These are phyloP conservation scores for Adansonia madagascariensis DNA, from an alignment of 441 rosid genomes.

Conservation along the genomic window DNA sequence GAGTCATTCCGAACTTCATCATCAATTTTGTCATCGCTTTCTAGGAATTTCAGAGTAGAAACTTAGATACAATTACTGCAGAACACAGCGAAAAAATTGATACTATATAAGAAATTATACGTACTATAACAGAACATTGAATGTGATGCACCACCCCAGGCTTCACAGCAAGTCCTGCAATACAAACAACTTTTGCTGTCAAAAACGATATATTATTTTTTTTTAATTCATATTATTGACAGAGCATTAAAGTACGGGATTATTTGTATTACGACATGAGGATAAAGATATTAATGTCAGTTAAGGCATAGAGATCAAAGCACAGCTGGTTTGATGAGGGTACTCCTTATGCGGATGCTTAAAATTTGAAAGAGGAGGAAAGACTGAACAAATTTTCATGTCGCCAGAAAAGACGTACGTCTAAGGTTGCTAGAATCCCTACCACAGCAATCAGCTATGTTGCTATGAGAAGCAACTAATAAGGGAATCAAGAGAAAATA, in stretches of 20 bases:
- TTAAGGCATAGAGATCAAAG: not conserved
- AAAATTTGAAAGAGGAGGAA: not conserved
- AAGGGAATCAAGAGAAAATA: not conserved
- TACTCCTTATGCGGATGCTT: not conserved
- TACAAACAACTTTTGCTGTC: constrained; percentile 24
- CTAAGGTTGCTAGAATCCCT: constrained; percentile 1
- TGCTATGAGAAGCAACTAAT: not conserved
- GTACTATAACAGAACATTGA: constrained; percentile 59
- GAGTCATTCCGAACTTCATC: constrained; percentile 59
- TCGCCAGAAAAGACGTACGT: not conserved
- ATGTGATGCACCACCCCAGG: constrained; percentile 72
- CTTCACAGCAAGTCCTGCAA: constrained; percentile 82
- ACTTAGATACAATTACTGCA: constrained; percentile 34
- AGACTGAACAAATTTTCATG: not conserved
- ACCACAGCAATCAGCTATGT: not conserved
- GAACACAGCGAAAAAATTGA: not conserved
- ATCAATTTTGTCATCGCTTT: constrained; percentile 57
- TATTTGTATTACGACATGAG: not conserved
- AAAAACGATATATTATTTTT: not conserved
- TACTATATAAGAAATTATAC: constrained; percentile 25
- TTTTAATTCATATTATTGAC: not conserved
- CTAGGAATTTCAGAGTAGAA: constrained; percentile 44
- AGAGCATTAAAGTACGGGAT: not conserved
- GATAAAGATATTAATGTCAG: not conserved
- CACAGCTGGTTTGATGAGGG: not conserved